Base-by-base conservation (phyloP, 176 grass and related monocot genomes). In the Aegilops tauschii region DNA sequence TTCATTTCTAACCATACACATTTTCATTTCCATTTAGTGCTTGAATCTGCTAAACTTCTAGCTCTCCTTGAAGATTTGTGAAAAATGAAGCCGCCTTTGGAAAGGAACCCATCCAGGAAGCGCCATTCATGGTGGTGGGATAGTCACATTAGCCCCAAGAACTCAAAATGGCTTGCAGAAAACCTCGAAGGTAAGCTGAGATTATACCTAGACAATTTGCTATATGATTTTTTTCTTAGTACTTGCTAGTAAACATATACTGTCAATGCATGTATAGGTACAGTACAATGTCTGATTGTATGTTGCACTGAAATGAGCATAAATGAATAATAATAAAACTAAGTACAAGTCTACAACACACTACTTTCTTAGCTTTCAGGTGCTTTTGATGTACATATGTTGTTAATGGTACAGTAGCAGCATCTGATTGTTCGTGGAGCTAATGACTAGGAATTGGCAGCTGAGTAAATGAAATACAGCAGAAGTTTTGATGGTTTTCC, bases 41-140 rank as follows among this genome's bases (percentile, higher is more conserved):
- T 80, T 61, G 59, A 76, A 47, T 62, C 68, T 21, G 32, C 34
- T 28, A 65, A 58, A 9, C 13, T 42, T 83, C n/a, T 8, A 58
- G 23, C 9, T 85, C 39, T 28, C 8, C 7, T n/a, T 21, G 25
- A 70, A 76, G 40, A 32, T 78, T 70, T 64, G 14, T 85, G 86
- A 78, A 78, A 18, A 37, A 91, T 91, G 90, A 91, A 91, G 82
- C 86, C 90, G 1, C 82, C 82, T 27, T 64, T 95, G 88, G 91
- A 89, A 82, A 86, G 91, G 61, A 93, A 89, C 77, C 83, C 79
- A 13, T 83, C 77, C 16, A 92, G 76, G 58, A 95, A 95, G 70
- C 91, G 88, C 18, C 88, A 95, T 68, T 92, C 93, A 4, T 95
- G 90, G 93, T 95, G 93, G 93, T 95, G 90, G 93, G 91, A 93